Evolutionary conservation across 257 asterid species (phyloP), one percentile per base, ranked within the genome.

Genomic region (Salvia hispanica): DNA sequence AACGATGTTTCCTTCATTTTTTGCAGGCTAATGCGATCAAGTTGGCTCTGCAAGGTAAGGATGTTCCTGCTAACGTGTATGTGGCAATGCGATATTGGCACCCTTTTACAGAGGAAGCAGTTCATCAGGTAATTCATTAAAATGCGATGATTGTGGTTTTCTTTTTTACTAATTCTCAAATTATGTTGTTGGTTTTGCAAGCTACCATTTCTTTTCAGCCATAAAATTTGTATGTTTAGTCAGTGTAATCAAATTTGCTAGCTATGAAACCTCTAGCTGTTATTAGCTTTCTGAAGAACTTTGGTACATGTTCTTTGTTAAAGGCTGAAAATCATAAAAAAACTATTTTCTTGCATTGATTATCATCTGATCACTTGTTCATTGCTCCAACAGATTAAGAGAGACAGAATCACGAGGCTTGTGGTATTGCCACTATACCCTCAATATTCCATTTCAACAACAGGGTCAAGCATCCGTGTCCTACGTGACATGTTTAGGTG

Each of bases 21-120:
- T 6, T 80, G 66, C 50, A 94, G 99, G 99, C 97, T 39, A 82
- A 44, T 78, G 96, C 97, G 34, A 7, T 94, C 50, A 85, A 84
- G 76, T 58, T 58, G 65, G 95, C 96, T 36, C 87, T 94, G 33
- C 82, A 91, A 72, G 81, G 72, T 46, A 87, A 88, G 79, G 84
- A 85, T 50, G 81, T 88, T 67, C 63, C 82, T 8, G 95, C 96
- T 31, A 80, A 82, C 70, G 91, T 94, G 52, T 94, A 94, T 72
- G 95, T 94, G 42, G 99, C 97, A 7, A 94, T 94, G 99, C 83
- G 99, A 14, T 94, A 94, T 69, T 94, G 99, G 99, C 86, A 85
- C 77, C 99, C 99, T 11, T 94, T 91, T 80, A 94, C 99, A 3
- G 99, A 94, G 77, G 99, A 91, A 81, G 99, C 96, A 59, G 92